Percentiles rank a stretch among this genome's conserved stretches.
These are phyloP conservation scores for Paramecium tetraurelia DNA, from an alignment of 73 alveolate species.

Conservation along the genomic window DNA sequence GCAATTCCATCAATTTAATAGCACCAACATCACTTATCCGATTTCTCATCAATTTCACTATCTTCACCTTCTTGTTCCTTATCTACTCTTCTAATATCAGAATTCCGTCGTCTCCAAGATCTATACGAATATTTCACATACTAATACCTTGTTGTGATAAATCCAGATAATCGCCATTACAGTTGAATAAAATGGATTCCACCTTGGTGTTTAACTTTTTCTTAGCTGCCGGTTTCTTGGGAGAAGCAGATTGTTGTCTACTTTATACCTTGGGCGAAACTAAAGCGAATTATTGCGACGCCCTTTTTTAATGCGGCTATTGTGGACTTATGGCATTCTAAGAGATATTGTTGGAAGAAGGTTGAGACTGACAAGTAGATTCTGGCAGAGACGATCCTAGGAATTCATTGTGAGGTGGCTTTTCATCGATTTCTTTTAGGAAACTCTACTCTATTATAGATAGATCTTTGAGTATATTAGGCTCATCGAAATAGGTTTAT, in stretches of 20 bases:
- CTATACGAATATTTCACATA: not conserved
- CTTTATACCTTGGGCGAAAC: not conserved
- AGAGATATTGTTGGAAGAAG: not conserved
- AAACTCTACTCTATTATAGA: not conserved
- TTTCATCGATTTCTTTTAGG: conserved; percentile 26
- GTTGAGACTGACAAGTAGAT: not conserved
- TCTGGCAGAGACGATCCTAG: conserved; percentile 10
- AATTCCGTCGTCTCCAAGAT: conserved; percentile 34
- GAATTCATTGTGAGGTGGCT: conserved; percentile 52
- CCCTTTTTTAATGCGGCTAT: not conserved
- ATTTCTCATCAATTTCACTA: conserved; percentile 7
- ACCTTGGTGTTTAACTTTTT: not conserved
- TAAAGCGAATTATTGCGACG: not conserved
- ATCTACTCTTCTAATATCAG: not conserved
- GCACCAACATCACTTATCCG: conserved; percentile 43
- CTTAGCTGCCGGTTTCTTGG: not conserved
- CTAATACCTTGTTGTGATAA: not conserved
- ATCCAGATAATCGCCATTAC: not conserved
- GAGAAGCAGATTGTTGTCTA: conserved; percentile 6
- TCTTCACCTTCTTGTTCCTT: not conserved
- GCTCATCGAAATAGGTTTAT: not conserved
- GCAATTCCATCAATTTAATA: not conserved
- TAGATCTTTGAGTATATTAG: not conserved
- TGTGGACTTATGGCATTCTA: not conserved
- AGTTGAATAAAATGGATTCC: not conserved